Base-by-base conservation (phyloP, 139 green algal genomes). In the Haematococcus sp. region DNA sequence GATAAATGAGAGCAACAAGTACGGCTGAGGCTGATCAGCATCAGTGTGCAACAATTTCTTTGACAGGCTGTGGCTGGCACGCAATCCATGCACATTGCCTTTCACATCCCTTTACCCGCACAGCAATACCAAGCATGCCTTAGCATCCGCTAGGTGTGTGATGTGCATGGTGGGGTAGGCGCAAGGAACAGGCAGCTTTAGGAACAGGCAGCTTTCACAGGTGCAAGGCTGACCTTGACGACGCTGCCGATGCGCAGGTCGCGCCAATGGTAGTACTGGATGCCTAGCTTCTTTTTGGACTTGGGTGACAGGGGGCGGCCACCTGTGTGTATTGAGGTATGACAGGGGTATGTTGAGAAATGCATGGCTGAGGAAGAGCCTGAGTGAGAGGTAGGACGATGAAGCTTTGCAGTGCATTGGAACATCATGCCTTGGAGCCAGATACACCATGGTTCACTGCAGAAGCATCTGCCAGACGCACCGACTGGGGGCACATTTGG, bases 241-340 rank as follows among this genome's bases (percentile, higher is more conserved):
- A 74, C 79, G 19, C 43, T 52, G 2, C 92, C 93, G 7, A 97
- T 75, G 23, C 69, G 63, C 30, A 97, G 73, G 73, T 97, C 91
- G 4, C 59, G 51, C 82, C 82, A 88, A 58, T 83, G 40, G 72
- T 88, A 88, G 78, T 85, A 85, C 56, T 76, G 23, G 32, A 83
- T 72, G 22, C 63, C 32, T 3, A 77, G 76, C 19, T 30, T 27
- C 17, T 16, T 33, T 3, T 73, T 68, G 43, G 69, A 72, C 16
- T 31, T 23, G 3, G 82, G 78, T 0, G 82, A 88, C 64, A 83
- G 51, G 7, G 82, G 82, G 32, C 79, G 74, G 19, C 68, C 78
- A 35, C 40, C 78, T 85, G 71, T 11, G 11, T 49, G 40, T 11
- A 49, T 11, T 11, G 11, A 49, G 11, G 40, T n/a, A n/a, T n/a